phyloP scores from a whole-genome alignment of 495 filamentous ascomycete genomes.

The Tuber borchii region DNA sequence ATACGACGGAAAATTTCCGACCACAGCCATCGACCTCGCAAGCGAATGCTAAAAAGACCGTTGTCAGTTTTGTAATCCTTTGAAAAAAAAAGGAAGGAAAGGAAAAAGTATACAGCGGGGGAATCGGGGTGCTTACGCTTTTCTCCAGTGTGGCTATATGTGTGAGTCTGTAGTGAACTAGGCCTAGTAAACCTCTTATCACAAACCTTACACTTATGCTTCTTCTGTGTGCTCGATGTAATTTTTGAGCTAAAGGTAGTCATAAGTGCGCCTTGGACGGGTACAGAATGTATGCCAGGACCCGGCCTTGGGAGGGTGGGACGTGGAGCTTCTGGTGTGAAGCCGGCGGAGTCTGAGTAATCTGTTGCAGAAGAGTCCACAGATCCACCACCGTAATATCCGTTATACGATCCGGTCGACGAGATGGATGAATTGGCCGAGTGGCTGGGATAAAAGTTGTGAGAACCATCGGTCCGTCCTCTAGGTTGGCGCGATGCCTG shows the following conservation, averaged over 20 bases:
- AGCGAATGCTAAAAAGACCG: conserved; percentile 61
- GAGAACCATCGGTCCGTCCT: conserved; percentile 59
- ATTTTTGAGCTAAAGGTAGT: conserved; percentile 96
- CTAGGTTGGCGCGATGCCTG: conserved; percentile 61
- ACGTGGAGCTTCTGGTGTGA: conserved; percentile 70
- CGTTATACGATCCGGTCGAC: conserved; percentile 58
- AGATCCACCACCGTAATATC: conserved; percentile 74
- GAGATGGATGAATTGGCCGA: conserved; percentile 94
- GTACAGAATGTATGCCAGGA: conserved; percentile 71
- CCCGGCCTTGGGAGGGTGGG: conserved; percentile 76
- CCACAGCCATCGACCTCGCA: conserved; percentile 95
- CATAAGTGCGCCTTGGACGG: conserved; percentile 83
- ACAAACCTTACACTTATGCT: conserved; percentile 99
- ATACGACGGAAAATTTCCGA: conserved; percentile 95
- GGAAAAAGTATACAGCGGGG: neutral
- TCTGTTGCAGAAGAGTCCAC: conserved; percentile 89
- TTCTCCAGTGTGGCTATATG: conserved; percentile 98
- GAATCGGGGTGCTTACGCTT: conserved; percentile 69
- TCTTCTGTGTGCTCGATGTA: conserved; percentile 93
- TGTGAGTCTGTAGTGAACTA: conserved; percentile 93
- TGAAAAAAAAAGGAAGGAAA: neutral
- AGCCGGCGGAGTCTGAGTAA: conserved; percentile 82
- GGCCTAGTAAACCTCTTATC: conserved; percentile 97
- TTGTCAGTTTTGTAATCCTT: conserved; percentile 19
- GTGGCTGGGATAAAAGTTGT: conserved; percentile 87